phyloP scores from a whole-genome alignment of 2,329 filamentous ascomycete species.

The Fonsecaea multimorphosa region DNA sequence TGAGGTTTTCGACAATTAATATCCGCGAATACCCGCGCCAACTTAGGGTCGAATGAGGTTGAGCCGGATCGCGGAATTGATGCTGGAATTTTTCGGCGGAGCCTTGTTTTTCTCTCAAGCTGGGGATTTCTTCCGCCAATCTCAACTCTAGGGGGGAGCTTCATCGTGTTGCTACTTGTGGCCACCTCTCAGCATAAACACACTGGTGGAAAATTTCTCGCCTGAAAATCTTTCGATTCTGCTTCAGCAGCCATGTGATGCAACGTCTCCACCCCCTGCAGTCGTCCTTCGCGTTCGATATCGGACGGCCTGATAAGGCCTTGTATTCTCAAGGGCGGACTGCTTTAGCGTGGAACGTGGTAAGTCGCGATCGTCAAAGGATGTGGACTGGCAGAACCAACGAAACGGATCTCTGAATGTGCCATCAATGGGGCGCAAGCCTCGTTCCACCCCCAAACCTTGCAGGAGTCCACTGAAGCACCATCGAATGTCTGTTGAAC shows the following conservation, averaged over 20 bases:
- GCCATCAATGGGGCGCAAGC: neutral
- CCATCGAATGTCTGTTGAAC: neutral
- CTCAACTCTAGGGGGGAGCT: slow-evolving; percentile 4
- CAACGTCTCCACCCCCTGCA: neutral
- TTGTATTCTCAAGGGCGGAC: slow-evolving; percentile 24
- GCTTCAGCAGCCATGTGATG: neutral
- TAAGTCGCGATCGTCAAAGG: slow-evolving; percentile 1
- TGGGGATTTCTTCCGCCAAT: slow-evolving; percentile 10
- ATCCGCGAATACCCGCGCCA: slow-evolving; percentile 20
- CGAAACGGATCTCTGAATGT: slow-evolving; percentile 5
- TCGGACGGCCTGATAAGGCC: slow-evolving; percentile 17
- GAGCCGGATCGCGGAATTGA: slow-evolving; percentile 6
- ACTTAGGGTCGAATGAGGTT: neutral
- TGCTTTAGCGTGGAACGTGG: slow-evolving; percentile 15
- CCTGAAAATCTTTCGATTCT: slow-evolving; percentile 16
- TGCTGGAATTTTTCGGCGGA: slow-evolving; percentile 16
- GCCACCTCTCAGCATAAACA: slow-evolving; percentile 3
- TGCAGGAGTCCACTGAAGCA: neutral
- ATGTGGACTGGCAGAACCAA: neutral
- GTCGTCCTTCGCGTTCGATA: slow-evolving; percentile 2
- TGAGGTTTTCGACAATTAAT: neutral
- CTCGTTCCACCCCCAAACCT: slow-evolving; percentile 3
- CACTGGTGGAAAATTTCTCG: slow-evolving; percentile 7
- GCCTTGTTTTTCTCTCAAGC: slow-evolving; percentile 13
- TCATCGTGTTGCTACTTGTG: slow-evolving; percentile 18